A percentile compares a stretch with the other conserved stretches of the same genome.
phyloP scores from a whole-genome alignment of 2,329 filamentous ascomycete genomes.

The Geosmithia morbida region DNA sequence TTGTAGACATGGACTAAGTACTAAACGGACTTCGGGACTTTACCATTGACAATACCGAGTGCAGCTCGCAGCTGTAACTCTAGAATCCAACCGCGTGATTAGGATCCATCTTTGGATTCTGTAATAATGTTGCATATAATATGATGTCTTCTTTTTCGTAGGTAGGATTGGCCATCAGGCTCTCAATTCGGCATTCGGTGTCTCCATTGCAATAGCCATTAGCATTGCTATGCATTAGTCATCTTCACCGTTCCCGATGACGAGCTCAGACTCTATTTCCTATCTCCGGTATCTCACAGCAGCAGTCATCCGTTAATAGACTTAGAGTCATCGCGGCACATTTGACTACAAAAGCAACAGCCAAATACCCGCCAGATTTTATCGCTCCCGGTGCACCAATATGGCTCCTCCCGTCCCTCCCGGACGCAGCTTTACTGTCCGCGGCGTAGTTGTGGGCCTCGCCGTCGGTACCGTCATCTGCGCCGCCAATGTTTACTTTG shows the following conservation, averaged over 20 bases:
- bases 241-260: neutral
- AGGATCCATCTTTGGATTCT: too few relatives aligned
- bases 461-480: conserved; percentile 81
- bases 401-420: conserved; percentile 10
- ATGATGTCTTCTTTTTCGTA: neutral
- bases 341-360: neutral
- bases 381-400: neutral
- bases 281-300: neutral
- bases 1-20: too few relatives aligned
- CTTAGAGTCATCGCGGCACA: neutral
- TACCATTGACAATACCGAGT: too few relatives aligned
- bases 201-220: neutral
- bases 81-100: too few relatives aligned
- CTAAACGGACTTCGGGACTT: too few relatives aligned
- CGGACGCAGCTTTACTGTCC: conserved; percentile 66
- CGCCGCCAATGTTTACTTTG: conserved; percentile 98
- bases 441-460: conserved; percentile 67
- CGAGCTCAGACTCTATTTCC: neutral
- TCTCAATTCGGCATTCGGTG: neutral
- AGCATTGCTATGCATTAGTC: neutral
- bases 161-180: neutral
- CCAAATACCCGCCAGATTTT: neutral
- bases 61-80: too few relatives aligned
- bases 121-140: too few relatives aligned
- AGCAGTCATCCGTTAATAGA: neutral